These are phyloP conservation scores for Dianthus caryophyllus DNA, from an alignment of 148 eudicot genomes.

Conservation along the genomic window DNA sequence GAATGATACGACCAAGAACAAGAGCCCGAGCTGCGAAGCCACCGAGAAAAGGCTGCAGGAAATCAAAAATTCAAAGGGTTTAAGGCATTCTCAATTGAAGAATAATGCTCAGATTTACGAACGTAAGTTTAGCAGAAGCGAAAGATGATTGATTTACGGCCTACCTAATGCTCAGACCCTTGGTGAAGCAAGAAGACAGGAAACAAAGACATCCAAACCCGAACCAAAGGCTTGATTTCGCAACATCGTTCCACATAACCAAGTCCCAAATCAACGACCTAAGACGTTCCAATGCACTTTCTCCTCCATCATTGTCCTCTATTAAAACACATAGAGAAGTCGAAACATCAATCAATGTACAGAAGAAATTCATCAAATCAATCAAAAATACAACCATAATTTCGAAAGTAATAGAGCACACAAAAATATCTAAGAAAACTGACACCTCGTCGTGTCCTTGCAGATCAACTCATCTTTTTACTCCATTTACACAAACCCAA, in stretches of 20 bases:
- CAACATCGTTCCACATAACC: constrained; percentile 80
- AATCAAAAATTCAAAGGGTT: neutral
- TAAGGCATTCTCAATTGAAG: neutral
- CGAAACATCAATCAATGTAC: constrained; percentile 2
- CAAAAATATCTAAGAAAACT: no score
- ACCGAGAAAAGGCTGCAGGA: constrained; percentile 64
- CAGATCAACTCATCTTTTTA: no score
- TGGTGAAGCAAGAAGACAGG: constrained; percentile 80
- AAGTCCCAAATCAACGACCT: constrained; percentile 55
- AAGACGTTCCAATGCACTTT: constrained; percentile 49
- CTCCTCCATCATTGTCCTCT: constrained; percentile 46
- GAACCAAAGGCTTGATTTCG: constrained; percentile 93
- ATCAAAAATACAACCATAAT: no score
- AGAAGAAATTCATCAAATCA: neutral
- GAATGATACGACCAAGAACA: constrained; percentile 68
- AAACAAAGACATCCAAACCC: constrained; percentile 86
- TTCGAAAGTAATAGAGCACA: no score
- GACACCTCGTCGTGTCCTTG: no score
- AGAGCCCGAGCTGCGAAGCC: constrained; percentile 71
- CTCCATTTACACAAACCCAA: no score
- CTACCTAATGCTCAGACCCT: constrained; percentile 66
- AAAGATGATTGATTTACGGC: neutral
- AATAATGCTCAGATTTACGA: neutral
- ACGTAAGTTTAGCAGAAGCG: neutral
- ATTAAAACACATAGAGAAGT: constrained; percentile 7